Base-by-base conservation (phyloP, 225 moss, liverwort and hornwort species). In the Pleurozium schreberi region DNA sequence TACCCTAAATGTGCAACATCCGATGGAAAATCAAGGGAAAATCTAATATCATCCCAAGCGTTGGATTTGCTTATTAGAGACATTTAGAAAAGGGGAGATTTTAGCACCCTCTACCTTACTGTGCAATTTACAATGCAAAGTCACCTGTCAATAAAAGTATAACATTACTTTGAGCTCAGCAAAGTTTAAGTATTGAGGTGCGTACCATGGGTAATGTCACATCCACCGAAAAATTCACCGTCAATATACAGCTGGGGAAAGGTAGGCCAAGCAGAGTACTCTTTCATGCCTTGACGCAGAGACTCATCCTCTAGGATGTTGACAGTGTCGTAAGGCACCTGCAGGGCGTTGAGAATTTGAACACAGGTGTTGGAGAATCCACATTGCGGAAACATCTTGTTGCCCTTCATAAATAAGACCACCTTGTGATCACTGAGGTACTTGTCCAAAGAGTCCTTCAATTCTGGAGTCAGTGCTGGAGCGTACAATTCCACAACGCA, bases 321-420 rank as follows among this genome's bases (percentile, higher is more conserved):
- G 83, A 98, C 98, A 75, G 96, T 98, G 76, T 97, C 96, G 84
- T 96, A 97, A 33, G 96, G 95, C 26, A 97, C 94, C 52, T 87
- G 50, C 76, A 93, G 86, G 43, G 91, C 92, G 92, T 97, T 98
- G 65, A 98, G 96, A 65, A 98, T 95, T 88, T 97, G 98, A 78
- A 98, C 96, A 89, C 96, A 96, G 23, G 96, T 97, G 83, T 98
- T 97, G 67, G 97, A 98, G 85, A 98, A 98, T 42, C 98, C 98
- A 82, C 98, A 98, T 87, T 98, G 98, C n/a, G 98, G 98, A 79
- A 97, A 97, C 93, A 93, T 96, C 94, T 92, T 95, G 90, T 95
- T 96, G 82, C 97, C 97, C 90, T 98, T 98, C 98, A 98, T 97
- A 88, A 98, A 98, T 55, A 98, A 92, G 50, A 98, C 98, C 75